Evolutionary conservation across 768 basidiomycete species (phyloP).

Genomic region (Kwoniella bestiolae): DNA sequence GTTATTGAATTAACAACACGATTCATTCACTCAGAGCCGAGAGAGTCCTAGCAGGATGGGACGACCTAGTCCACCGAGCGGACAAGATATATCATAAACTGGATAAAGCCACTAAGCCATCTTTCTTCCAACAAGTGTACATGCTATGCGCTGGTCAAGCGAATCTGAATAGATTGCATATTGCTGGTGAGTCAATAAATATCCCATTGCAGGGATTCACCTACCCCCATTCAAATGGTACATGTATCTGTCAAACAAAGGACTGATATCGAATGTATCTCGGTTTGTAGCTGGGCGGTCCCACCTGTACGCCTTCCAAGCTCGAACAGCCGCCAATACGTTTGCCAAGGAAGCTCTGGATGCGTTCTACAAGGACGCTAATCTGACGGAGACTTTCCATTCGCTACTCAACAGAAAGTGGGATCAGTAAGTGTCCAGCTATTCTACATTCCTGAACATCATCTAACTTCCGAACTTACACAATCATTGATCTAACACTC

Average conservation of each 20-base stretch:
- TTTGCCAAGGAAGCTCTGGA: constrained; percentile 65
- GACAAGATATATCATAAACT: constrained; percentile 65
- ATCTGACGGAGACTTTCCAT: constrained; percentile 69
- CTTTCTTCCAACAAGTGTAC: constrained; percentile 71
- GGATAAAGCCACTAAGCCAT: constrained; percentile 61
- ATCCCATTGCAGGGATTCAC: too few species aligned
- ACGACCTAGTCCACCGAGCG: constrained; percentile 62
- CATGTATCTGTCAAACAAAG: too few species aligned
- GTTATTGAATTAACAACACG: not conserved
- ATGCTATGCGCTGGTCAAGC: constrained; percentile 63
- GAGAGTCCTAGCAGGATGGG: constrained; percentile 63
- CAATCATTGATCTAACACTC: too few species aligned
- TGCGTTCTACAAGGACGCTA: constrained; percentile 68
- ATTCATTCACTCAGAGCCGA: constrained; percentile 64
- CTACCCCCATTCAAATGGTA: too few species aligned
- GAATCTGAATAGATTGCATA: constrained; percentile 66
- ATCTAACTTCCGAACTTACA: too few species aligned
- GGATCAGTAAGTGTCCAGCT: constrained; percentile 60
- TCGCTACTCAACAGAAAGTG: constrained; percentile 67
- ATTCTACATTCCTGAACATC: not conserved
- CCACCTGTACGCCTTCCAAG: constrained; percentile 69
- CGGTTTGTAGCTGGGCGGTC: constrained; percentile 60
- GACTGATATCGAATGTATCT: not conserved
- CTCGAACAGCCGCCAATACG: constrained; percentile 67
- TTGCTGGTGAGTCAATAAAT: constrained; percentile 59